Evolutionary conservation across 1,284 basidiomycete genomes (phyloP).

Genomic region (Ceratobasidium theobromae): DNA sequence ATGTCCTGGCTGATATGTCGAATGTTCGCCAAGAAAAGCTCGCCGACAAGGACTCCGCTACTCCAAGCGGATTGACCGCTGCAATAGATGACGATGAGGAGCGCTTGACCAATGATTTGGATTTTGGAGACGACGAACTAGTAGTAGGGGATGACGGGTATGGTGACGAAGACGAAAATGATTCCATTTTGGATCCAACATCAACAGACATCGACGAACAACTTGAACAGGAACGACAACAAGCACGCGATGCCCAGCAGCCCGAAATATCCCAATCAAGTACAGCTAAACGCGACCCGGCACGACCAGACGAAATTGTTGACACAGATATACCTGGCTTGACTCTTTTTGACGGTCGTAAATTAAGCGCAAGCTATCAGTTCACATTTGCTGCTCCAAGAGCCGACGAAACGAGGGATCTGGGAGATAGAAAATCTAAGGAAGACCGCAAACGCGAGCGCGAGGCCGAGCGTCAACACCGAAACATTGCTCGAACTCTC

Average conservation of each 20-base stretch:
- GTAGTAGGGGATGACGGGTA: constrained; percentile 9
- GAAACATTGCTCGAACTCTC: constrained; percentile 10
- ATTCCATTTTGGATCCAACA: constrained; percentile 19
- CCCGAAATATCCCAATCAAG: neutral
- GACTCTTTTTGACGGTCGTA: constrained; percentile 41
- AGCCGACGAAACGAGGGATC: neutral
- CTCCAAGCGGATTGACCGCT: neutral
- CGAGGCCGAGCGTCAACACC: constrained; percentile 13
- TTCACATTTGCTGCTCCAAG: constrained; percentile 68
- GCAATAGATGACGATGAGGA: constrained; percentile 11
- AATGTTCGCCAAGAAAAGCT: neutral
- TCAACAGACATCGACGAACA: constrained; percentile 2
- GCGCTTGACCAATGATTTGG: constrained; percentile 19
- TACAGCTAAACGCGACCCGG: neutral
- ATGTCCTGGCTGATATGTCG: neutral
- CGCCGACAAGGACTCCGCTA: neutral
- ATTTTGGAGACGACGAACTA: constrained; percentile 23
- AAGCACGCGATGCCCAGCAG: neutral
- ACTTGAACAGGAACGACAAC: neutral
- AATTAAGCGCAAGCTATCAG: constrained; percentile 51
- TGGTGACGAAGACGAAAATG: constrained; percentile 9
- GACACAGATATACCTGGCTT: constrained; percentile 44
- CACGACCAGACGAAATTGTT: constrained; percentile 39
- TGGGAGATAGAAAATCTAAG: neutral
- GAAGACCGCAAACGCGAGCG: constrained; percentile 22